Base-by-base conservation (phyloP, 768 basidiomycete genomes). In the Gautieria morchelliformis region DNA sequence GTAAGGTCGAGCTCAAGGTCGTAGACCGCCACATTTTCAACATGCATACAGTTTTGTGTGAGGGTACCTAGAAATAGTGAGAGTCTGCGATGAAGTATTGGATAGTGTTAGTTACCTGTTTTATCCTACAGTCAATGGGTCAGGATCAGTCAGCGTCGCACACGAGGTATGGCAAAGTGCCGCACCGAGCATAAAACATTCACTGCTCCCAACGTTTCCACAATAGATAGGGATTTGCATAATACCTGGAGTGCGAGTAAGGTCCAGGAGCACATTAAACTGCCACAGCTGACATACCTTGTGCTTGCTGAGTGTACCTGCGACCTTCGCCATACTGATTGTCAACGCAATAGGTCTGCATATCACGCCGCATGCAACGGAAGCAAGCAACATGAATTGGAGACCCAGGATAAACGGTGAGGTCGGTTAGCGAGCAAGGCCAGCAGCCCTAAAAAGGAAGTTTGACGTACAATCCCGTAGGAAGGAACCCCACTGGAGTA, bases 121-220 rank as follows among this genome's bases (percentile, higher is more conserved):
- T 85, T 85, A 64, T 85, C 72, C 58, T 58, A 45, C 11, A 22
- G 52, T 27, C 14, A 37, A 49, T 17, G 47, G 20, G 4, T 10
- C 42, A 24, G 47, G 20, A 2, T 10, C 42, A 24, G 17, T 12
- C 33, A 54, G 32, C 30, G 35, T 11, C 11, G 45, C 27, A 48
- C 4, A 47, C 3, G 32, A 47, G 33, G 48, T 11, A 33, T 78
- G 49, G 55, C 11, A 53, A 59, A 40, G 19, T 17, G 33, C 6
- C 47, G 42, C 32, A 56, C 52, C 5, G 74, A 74, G 59, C 74
- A 74, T 8, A 78, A 59, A 27, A 77, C 76, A 54, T 79, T 78
- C 64, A 85, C 82, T 9, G 78, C 74, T 7, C 85, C 84, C 5
- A 87, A 72, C 7, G 81, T 81, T 66, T 87, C 84, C 32, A 87